Conservation (phyloP, 495 filamentous ascomycete species). For the Talaromyces ruber region DNA sequence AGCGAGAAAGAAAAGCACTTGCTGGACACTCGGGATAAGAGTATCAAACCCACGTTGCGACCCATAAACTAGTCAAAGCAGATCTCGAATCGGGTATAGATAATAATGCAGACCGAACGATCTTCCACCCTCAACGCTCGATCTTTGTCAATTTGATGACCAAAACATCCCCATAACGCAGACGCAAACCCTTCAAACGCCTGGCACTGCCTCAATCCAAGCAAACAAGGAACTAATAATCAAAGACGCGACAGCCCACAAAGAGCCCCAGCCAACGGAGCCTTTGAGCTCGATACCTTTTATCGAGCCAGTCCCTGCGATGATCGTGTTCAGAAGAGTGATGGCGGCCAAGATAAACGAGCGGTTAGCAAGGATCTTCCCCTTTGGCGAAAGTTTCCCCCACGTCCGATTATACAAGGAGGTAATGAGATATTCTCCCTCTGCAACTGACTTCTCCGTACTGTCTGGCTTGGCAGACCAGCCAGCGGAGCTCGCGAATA, state of each 20-base stretch:
- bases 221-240: slow-evolving; percentile 50
- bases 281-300: slow-evolving; percentile 59
- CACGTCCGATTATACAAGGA: slow-evolving; percentile 37
- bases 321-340: slow-evolving; percentile 51
- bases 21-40: neutral
- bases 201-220: slow-evolving; percentile 49
- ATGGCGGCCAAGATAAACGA: slow-evolving; percentile 51
- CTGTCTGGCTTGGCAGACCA: slow-evolving; percentile 21
- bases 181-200: slow-evolving; percentile 17
- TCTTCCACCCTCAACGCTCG: neutral
- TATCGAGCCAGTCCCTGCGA: slow-evolving; percentile 54
- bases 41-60: neutral
- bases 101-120: neutral
- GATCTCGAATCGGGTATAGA: neutral
- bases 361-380: slow-evolving; percentile 55
- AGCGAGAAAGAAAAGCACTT: neutral
- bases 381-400: slow-evolving; percentile 50
- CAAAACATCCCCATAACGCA: neutral
- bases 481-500: slow-evolving; percentile 62
- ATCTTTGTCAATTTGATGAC: neutral
- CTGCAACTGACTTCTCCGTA: slow-evolving; percentile 33
- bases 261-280: slow-evolving; percentile 55
- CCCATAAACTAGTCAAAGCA: neutral
- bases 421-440: slow-evolving; percentile 54
- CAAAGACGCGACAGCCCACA: slow-evolving; percentile 59